Evolutionary conservation across 2,329 filamentous ascomycete species (phyloP).

Genomic region (Cadophora gregata): DNA sequence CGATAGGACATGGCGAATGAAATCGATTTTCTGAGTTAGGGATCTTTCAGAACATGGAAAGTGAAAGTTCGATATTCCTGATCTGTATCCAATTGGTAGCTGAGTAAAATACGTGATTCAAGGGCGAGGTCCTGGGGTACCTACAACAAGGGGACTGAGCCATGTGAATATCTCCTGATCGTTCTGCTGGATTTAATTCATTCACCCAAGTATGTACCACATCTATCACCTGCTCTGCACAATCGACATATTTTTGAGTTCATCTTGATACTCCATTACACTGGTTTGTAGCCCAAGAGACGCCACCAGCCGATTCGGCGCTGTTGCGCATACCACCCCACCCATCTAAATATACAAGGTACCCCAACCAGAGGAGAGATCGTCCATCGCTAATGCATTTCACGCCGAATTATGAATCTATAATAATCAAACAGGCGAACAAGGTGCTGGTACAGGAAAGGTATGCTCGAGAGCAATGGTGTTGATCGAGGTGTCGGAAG

Average conservation of each 20-base stretch:
- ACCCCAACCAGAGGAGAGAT: constrained; percentile 44
- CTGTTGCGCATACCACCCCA: constrained; percentile 23
- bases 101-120: not conserved
- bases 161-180: not conserved
- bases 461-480: constrained; percentile 27
- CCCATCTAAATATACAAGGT: constrained; percentile 45
- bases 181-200: not conserved
- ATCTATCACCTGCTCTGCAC: not conserved
- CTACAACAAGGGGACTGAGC: not conserved
- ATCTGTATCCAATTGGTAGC: not conserved
- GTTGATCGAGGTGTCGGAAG: constrained; percentile 10
- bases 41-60: not conserved
- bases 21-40: too few species aligned
- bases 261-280: constrained; percentile 31
- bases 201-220: not conserved
- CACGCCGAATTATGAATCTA: constrained; percentile 42
- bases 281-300: constrained; percentile 33
- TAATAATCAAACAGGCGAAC: constrained; percentile 40
- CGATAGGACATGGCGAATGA: not conserved
- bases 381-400: constrained; percentile 46
- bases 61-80: not conserved
- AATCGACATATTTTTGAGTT: not conserved
- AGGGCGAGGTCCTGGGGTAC: not conserved
- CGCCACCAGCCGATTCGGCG: constrained; percentile 34
- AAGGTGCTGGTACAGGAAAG: constrained; percentile 42